Conservation (phyloP, 441 rosid species). For the California macrophylla region DNA sequence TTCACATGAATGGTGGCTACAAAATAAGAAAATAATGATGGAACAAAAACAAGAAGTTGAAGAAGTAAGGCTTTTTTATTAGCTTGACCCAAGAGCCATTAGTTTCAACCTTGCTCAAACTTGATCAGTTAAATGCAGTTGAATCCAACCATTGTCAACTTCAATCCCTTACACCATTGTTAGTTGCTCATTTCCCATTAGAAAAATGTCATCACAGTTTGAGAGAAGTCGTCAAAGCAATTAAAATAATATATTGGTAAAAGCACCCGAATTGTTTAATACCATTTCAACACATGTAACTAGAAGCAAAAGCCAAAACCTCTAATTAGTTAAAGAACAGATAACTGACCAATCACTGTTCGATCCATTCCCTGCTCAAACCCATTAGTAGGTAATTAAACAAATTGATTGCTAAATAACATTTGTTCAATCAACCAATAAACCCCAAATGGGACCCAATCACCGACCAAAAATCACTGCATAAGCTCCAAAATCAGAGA, state of each 20-base stretch:
- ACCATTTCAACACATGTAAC: background rate
- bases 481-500: background rate
- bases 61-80: background rate
- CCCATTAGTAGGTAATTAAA: background rate
- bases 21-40: background rate
- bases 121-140: background rate
- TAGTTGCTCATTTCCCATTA: background rate
- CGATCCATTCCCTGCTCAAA: background rate
- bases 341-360: background rate
- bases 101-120: background rate
- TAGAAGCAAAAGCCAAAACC: background rate
- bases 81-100: background rate
- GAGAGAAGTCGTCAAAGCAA: background rate
- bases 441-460: conserved; percentile 4
- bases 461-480: background rate
- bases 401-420: background rate
- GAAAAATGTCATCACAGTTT: background rate
- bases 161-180: background rate
- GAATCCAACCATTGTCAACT: background rate
- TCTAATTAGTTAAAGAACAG: background rate
- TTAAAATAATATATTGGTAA: background rate
- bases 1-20: background rate
- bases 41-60: background rate
- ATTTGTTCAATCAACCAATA: background rate
- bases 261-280: background rate